Base-by-base conservation (phyloP, 2,329 filamentous ascomycete genomes). In the Cyphellophora attinorum region DNA sequence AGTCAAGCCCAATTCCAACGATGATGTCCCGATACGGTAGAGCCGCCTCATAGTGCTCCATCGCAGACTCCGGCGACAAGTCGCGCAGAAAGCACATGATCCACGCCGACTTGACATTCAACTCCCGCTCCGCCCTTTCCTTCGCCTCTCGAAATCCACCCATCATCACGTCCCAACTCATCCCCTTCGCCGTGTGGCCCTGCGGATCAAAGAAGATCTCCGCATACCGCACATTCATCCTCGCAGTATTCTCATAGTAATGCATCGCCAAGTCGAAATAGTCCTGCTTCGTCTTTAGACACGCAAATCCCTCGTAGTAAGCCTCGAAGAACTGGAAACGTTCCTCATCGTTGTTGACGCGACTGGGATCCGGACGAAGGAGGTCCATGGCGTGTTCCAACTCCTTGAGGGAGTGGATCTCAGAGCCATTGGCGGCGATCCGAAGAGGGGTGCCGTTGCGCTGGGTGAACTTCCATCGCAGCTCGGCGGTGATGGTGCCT, bases 181-280 rank as follows among this genome's bases (percentile, higher is more conserved):
- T 47, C 1, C 60, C 60, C 3, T 56, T 52, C 3, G 56, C 47
- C 2, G 60, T 62, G 34, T 64, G 60, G 0, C 53, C 62, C 34
- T 65, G 62, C 1, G 58, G 53, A 40, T 65, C 62, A 35, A 64
- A 65, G 49, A 64, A 65, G 1, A 58, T 45, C 42, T 65, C 61
- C 11, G 50, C 48, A 31, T 64, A 63, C 5, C 57, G 51, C 11
- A 64, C 58, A 25, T 62, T 60, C 52, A 62, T 57, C 4, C 42
- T 41, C 2, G 45, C 41, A 14, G 54, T 46, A 33, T 52, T 44
- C 23, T 43, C 35, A 11, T 61, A 49, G 21, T 63, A 64, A 3
- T 54, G 48, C 55, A 62, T 63, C 5, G 54, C 59, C 12, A 64
- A 47, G 33, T 63, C 58, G 30, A 58, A 61, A 38, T 59, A 65